Percentiles rank a stretch among this genome's conserved stretches.
These are phyloP conservation scores for Colletotrichum camelliae DNA, from an alignment of 2,329 filamentous ascomycete genomes.

Conservation along the genomic window DNA sequence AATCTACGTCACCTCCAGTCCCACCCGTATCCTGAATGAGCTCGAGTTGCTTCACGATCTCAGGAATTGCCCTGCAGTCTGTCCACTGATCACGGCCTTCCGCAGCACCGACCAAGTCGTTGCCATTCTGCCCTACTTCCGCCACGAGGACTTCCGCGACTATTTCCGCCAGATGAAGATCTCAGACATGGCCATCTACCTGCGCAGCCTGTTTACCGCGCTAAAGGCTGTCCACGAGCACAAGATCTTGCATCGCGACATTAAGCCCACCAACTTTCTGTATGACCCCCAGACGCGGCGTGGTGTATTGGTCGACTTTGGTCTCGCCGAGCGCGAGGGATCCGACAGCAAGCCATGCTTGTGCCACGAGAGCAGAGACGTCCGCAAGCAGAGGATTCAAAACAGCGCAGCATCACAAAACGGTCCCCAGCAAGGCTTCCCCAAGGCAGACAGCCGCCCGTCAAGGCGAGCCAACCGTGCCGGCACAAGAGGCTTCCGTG, in stretches of 20 bases:
- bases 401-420: slow-evolving; percentile 62
- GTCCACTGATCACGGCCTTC: slow-evolving; percentile 96
- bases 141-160: slow-evolving; percentile 90
- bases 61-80: slow-evolving; percentile 82
- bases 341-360: slow-evolving; percentile 80
- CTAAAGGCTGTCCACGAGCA: slow-evolving; percentile 82
- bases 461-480: slow-evolving; percentile 92
- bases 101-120: slow-evolving; percentile 93
- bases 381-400: slow-evolving; percentile 66
- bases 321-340: slow-evolving; percentile 86
- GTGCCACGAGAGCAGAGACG: slow-evolving; percentile 71
- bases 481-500: slow-evolving; percentile 93
- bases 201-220: slow-evolving; percentile 86
- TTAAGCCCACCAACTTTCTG: slow-evolving; percentile 97
- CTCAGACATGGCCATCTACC: slow-evolving; percentile 86
- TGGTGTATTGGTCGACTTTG: slow-evolving; percentile 97
- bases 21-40: slow-evolving; percentile 92
- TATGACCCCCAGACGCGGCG: slow-evolving; percentile 83
- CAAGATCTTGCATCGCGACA: slow-evolving; percentile 90
- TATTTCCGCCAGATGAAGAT: slow-evolving; percentile 93
- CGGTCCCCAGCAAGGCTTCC: slow-evolving; percentile 71
- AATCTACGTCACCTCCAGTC: slow-evolving; percentile 98
- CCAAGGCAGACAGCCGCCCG: slow-evolving; percentile 86
- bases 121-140: slow-evolving; percentile 93
- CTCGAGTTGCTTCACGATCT: slow-evolving; percentile 92